Base-by-base conservation (phyloP, 1,139 yeast species). In the Debaryomyces nepalensis region DNA sequence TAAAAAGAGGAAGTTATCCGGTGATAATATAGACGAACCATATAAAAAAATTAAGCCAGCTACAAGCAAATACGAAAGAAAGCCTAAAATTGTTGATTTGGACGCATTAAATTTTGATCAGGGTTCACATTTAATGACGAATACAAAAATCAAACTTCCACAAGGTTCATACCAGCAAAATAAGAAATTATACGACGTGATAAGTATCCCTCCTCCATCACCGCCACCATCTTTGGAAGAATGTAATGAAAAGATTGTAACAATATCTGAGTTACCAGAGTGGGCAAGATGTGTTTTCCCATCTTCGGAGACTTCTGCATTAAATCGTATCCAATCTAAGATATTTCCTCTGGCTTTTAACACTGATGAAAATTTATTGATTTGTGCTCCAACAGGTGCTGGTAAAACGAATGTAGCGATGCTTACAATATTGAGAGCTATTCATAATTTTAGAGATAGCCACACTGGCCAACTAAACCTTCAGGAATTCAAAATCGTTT, bases 371-470 rank as follows among this genome's bases (percentile, higher is more conserved):
- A 93, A 91, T 53, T 60, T 93, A 37, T 68, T 93, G 15, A 70
- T 93, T 52, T 91, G 98, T 75, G 98, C 99, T 0, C 99, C 99
- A 3, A 93, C 99, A 0, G 99, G 99, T 66, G 97, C 97, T 3
- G 99, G 99, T 68, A 93, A 93, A 61, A 93, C 99, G 10, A 93
- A 93, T 61, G 96, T 91, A 24, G 99, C 99, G 0, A 76, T 93
- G 81, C 66, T 93, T 43, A 71, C 97, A 0, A 77, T 88, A 5
- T 67, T 91, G 16, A 73, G 85, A 41, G 70, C 87, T 0, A 63
- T 90, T 20, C 70, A 79, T 0, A 77, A 84, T 39, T 78, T 67
- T 57, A 70, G 85, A 51, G 64, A 73, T 40, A 58, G 62, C 9
- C 61, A 61, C 0, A 67, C 76, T 11, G 85, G 84, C 0, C 63